phyloP scores from a whole-genome alignment of 345 rosid species.

The Populus euphratica region DNA sequence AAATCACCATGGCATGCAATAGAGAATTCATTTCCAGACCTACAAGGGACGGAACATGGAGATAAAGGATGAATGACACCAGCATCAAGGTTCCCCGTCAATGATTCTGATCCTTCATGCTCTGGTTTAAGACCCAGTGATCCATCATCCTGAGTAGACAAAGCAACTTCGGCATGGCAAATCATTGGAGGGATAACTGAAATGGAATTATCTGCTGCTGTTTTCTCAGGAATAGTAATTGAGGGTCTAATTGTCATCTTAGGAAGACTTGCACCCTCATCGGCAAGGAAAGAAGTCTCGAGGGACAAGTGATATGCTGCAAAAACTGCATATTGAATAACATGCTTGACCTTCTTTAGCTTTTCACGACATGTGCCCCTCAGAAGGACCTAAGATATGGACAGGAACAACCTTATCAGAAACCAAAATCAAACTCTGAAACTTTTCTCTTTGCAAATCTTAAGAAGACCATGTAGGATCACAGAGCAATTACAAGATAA shows the following conservation, averaged over 20 bases:
- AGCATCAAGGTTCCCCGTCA: constrained; percentile 38
- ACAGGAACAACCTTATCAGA: constrained; percentile 20
- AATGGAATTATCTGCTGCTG: constrained; percentile 34
- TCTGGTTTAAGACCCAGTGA: constrained; percentile 25
- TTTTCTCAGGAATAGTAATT: constrained; percentile 40
- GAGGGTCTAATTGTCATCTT: constrained; percentile 42
- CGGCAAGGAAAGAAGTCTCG: constrained; percentile 97
- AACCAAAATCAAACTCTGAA: constrained; percentile 4
- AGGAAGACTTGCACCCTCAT: constrained; percentile 98
- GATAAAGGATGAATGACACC: constrained; percentile 28
- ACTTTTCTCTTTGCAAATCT: not conserved
- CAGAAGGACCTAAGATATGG: constrained; percentile 59
- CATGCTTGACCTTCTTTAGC: constrained; percentile 90
- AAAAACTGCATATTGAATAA: constrained; percentile 85
- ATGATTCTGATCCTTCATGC: constrained; percentile 34
- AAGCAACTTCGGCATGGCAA: constrained; percentile 28
- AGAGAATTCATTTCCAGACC: constrained; percentile 29
- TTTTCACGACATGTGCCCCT: constrained; percentile 74
- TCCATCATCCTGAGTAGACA: constrained; percentile 34
- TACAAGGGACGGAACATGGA: constrained; percentile 22
- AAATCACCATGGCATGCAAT: constrained; percentile 35
- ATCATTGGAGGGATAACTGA: constrained; percentile 30
- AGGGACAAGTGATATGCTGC: constrained; percentile 94
- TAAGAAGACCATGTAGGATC: not conserved
- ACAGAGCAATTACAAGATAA: not conserved